phyloP scores from a whole-genome alignment of 768 basidiomycete species.

The Trametes coccinea region DNA sequence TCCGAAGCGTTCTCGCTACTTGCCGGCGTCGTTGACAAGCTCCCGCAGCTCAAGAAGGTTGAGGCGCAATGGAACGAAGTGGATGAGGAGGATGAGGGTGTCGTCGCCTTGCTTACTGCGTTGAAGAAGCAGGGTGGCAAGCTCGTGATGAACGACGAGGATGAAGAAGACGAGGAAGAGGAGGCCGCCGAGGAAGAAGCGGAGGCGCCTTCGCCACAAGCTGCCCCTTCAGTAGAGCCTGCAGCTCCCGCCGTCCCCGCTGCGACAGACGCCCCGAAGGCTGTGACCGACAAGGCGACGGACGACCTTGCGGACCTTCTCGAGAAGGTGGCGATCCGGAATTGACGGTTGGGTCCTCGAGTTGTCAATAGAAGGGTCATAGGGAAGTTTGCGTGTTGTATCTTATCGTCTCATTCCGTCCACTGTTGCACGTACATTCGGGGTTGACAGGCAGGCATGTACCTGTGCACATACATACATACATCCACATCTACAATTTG shows the following conservation, averaged over 20 bases:
- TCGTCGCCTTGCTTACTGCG: conserved; percentile 53
- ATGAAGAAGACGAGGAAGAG: conserved; percentile 75
- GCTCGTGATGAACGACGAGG: conserved; percentile 71
- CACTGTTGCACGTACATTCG: background rate
- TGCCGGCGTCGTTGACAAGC: conserved; percentile 61
- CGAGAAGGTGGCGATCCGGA: conserved; percentile 52
- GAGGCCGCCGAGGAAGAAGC: conserved; percentile 54
- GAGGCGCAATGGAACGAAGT: conserved; percentile 93
- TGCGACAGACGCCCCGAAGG: conserved; percentile 19
- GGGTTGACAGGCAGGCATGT: conserved; percentile 5
- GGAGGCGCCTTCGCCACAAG: conserved; percentile 38
- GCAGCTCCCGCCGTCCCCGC: conserved; percentile 2
- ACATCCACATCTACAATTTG: conserved; percentile 8
- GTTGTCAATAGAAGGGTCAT: conserved; percentile 3
- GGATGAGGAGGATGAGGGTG: conserved; percentile 70
- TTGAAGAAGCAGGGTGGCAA: conserved; percentile 69
- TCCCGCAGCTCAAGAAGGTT: conserved; percentile 60
- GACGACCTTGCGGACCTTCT: conserved; percentile 68
- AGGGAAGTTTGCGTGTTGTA: conserved; percentile 13
- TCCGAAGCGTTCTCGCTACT: conserved; percentile 64
- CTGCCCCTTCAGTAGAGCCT: conserved; percentile 17
- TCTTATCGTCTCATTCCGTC: conserved; percentile 12
- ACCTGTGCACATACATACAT: background rate
- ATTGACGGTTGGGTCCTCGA: background rate
- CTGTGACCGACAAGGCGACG: conserved; percentile 37